Conservation (phyloP, 805 yeast species). For the Ogataea dorogensis region DNA sequence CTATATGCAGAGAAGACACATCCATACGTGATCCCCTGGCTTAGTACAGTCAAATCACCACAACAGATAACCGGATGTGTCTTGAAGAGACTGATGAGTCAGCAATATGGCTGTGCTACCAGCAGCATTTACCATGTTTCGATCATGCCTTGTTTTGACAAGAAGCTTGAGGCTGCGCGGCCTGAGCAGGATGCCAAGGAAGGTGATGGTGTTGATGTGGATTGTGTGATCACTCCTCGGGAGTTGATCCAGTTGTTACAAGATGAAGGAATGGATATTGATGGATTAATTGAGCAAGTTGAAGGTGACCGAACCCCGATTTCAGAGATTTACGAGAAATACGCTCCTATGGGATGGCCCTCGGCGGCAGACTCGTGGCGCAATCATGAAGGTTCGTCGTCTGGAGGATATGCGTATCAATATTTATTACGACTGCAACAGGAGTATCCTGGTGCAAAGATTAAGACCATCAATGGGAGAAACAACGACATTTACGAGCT, state of each 20-base stretch:
- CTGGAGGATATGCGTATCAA: constrained; percentile 86
- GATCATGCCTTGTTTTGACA: constrained; percentile 97
- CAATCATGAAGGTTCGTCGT: constrained; percentile 72
- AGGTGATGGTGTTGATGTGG: constrained; percentile 56
- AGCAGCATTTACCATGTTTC: constrained; percentile 69
- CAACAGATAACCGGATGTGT: constrained; percentile 89
- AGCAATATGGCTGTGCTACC: constrained; percentile 30
- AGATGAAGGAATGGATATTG: constrained; percentile 45
- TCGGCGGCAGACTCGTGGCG: constrained; percentile 60
- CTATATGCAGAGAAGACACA: constrained; percentile 95
- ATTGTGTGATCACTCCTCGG: constrained; percentile 90
- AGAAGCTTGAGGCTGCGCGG: constrained; percentile 90
- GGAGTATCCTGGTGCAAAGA: constrained; percentile 20
- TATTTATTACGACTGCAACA: constrained; percentile 48
- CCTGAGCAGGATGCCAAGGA: constrained; percentile 50
- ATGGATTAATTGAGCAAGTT: constrained; percentile 21
- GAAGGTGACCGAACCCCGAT: constrained; percentile 16
- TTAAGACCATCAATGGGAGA: constrained; percentile 56
- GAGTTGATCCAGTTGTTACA: constrained; percentile 75
- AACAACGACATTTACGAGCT: constrained; percentile 77
- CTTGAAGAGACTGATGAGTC: constrained; percentile 51
- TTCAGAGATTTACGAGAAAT: constrained; percentile 18
- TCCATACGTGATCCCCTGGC: constrained; percentile 69
- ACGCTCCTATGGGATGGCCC: constrained; percentile 67
- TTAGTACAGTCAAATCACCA: constrained; percentile 80